A percentile compares a stretch with the other conserved stretches of the same genome.
phyloP scores from a whole-genome alignment of 1,284 basidiomycete genomes.

The Cutaneotrichosporon curvatum region DNA sequence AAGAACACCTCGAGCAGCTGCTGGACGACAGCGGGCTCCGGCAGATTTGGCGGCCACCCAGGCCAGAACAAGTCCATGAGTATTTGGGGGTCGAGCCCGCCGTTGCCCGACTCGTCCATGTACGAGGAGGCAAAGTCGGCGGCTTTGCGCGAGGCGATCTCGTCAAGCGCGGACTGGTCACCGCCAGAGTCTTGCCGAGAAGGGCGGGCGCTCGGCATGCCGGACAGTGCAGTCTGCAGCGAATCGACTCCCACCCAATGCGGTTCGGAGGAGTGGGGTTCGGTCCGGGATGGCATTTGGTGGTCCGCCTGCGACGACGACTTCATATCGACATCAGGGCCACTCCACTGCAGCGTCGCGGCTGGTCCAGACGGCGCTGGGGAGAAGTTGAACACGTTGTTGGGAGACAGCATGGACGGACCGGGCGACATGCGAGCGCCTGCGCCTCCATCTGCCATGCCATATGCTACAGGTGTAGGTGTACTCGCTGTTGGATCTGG shows the following conservation, averaged over 20 bases:
- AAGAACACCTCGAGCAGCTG: conserved; percentile 45
- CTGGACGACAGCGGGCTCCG: conserved; percentile 43
- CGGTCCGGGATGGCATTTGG: not conserved
- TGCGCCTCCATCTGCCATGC: too few relatives aligned
- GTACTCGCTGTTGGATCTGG: conserved; percentile 4
- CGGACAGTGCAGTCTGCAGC: not conserved
- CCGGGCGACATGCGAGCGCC: not conserved
- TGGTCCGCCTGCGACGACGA: not conserved
- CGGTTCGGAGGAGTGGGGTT: too few relatives aligned
- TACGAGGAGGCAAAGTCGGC: not conserved
- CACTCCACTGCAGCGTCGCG: conserved; percentile 6
- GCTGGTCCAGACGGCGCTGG: conserved; percentile 14
- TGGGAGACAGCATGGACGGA: conserved; percentile 28
- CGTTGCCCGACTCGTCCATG: conserved; percentile 14
- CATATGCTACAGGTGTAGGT: too few relatives aligned
- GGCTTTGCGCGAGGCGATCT: not conserved
- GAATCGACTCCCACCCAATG: not conserved
- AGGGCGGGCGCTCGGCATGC: not conserved
- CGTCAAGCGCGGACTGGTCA: conserved; percentile 1
- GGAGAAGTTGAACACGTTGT: conserved; percentile 37
- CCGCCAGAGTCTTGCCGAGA: not conserved
- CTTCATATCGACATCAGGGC: conserved; percentile 6
- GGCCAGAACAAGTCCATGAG: conserved; percentile 45
- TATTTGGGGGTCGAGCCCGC: conserved; percentile 30
- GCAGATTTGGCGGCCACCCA: conserved; percentile 43